Evolutionary conservation across 2,329 filamentous ascomycete species (phyloP).

Genomic region (Epichloe amarillans): DNA sequence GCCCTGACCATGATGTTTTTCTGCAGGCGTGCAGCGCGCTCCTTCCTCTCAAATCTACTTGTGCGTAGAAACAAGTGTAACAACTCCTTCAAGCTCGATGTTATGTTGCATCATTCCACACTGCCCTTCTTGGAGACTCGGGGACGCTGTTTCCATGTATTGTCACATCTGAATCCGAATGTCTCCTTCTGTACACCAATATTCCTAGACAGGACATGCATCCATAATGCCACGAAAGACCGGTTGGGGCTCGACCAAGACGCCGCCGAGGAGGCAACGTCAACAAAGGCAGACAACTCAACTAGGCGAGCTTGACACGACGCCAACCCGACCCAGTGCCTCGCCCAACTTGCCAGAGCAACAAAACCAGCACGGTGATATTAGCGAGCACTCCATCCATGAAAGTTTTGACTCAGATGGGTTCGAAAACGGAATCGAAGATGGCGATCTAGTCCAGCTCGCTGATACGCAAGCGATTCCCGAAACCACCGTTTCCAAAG

Average conservation of each 20-base stretch:
- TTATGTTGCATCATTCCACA: neutral
- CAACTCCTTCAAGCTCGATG: neutral
- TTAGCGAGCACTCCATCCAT: neutral
- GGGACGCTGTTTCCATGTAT: neutral
- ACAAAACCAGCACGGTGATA: neutral
- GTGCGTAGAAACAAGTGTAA: neutral
- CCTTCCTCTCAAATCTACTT: neutral
- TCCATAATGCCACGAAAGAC: neutral
- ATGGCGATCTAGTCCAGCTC: conserved; percentile 12
- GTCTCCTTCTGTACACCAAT: neutral
- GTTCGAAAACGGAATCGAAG: conserved; percentile 13
- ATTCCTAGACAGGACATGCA: neutral
- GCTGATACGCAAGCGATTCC: conserved; percentile 1
- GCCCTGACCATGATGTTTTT: neutral
- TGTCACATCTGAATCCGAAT: neutral
- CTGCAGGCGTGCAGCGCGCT: neutral
- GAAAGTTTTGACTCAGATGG: conserved; percentile 3
- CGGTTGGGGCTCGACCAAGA: neutral
- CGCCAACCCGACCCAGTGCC: conserved; percentile 16
- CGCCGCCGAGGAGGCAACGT: conserved; percentile 3
- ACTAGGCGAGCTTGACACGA: conserved; percentile 21
- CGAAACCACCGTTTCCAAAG: neutral
- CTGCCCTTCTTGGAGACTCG: neutral
- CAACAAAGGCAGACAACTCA: conserved; percentile 8
- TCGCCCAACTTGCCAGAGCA: conserved; percentile 2